Percentiles rank a stretch among this genome's conserved stretches.
These are phyloP conservation scores for Ogataea corticis DNA, from an alignment of 805 yeast species.

Conservation along the genomic window DNA sequence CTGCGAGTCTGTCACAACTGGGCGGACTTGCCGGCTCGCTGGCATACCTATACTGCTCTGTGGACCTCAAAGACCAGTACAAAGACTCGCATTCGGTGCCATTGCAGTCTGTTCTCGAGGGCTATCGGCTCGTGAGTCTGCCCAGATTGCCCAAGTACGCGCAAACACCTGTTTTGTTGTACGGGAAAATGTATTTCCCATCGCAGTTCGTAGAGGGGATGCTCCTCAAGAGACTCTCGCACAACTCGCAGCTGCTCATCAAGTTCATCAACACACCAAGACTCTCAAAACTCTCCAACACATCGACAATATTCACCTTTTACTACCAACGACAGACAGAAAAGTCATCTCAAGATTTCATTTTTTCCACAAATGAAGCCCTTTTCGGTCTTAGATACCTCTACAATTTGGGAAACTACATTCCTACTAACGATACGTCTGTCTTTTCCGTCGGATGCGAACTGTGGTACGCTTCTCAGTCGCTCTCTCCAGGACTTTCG, in stretches of 20 bases:
- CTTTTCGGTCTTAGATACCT: slow-evolving; percentile 78
- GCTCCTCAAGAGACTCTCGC: slow-evolving; percentile 63
- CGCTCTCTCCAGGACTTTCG: slow-evolving; percentile 88
- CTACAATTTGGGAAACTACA: slow-evolving; percentile 54
- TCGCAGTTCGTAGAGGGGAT: slow-evolving; percentile 85
- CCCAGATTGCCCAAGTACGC: slow-evolving; percentile 4
- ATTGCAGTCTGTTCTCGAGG: slow-evolving; percentile 67
- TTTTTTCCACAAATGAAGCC: slow-evolving; percentile 82
- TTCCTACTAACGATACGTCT: slow-evolving; percentile 23
- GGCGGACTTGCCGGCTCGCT: slow-evolving; percentile 76
- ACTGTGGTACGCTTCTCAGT: slow-evolving; percentile 80
- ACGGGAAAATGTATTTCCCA: slow-evolving; percentile 89
- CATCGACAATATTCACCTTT: slow-evolving; percentile 56
- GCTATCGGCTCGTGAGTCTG: slow-evolving; percentile 53
- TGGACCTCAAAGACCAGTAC: slow-evolving; percentile 48
- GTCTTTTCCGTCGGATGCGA: slow-evolving; percentile 80
- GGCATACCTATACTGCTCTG: slow-evolving; percentile 75
- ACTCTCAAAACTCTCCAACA: slow-evolving; percentile 26
- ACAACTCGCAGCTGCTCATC: slow-evolving; percentile 61
- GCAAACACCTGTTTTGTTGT: slow-evolving; percentile 50
- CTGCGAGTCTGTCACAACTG: slow-evolving; percentile 65
- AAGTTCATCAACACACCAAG: slow-evolving; percentile 69
- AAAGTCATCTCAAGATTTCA: slow-evolving; percentile 65
- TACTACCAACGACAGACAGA: slow-evolving; percentile 70
- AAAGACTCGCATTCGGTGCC: slow-evolving; percentile 52